Conservation (phyloP, 2,329 filamentous ascomycete species). For the Fusarium pseudograminearum region DNA sequence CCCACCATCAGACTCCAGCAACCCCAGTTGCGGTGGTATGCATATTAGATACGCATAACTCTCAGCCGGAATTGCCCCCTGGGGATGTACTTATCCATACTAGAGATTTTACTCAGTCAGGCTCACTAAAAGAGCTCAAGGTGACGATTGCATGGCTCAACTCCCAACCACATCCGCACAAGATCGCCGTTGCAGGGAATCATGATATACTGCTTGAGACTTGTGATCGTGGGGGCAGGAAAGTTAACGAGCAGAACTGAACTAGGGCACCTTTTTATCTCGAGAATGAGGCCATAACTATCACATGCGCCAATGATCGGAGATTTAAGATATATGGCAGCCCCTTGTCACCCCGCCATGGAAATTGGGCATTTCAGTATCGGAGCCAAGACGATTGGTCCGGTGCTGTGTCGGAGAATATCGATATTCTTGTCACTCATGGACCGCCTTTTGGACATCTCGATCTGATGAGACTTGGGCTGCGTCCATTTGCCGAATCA, state of each 20-base stretch:
- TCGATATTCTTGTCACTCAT: constrained; percentile 57
- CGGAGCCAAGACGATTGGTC: constrained; percentile 48
- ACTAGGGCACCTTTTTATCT: constrained; percentile 47
- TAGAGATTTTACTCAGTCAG: constrained; percentile 61
- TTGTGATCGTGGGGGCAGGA: not conserved
- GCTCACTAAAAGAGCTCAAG: constrained; percentile 42
- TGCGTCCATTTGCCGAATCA: constrained; percentile 55
- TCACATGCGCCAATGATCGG: constrained; percentile 47
- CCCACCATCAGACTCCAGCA: not conserved
- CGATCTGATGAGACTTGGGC: constrained; percentile 52
- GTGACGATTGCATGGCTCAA: constrained; percentile 46
- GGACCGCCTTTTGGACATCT: constrained; percentile 53
- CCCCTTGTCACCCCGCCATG: constrained; percentile 50
- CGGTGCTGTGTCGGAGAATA: constrained; percentile 39
- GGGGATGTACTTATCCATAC: constrained; percentile 62
- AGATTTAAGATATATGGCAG: constrained; percentile 48
- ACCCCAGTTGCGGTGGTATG: constrained; percentile 52
- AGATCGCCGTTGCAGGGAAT: constrained; percentile 60
- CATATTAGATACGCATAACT: constrained; percentile 61
- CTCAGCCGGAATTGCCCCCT: constrained; percentile 51
- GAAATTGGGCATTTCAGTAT: constrained; percentile 60
- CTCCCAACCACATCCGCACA: constrained; percentile 55
- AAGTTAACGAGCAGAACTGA: constrained; percentile 21
- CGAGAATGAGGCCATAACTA: constrained; percentile 31
- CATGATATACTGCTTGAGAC: constrained; percentile 56